Conservation (phyloP, 345 rosid genomes). For the Aquilaria malaccensis region DNA sequence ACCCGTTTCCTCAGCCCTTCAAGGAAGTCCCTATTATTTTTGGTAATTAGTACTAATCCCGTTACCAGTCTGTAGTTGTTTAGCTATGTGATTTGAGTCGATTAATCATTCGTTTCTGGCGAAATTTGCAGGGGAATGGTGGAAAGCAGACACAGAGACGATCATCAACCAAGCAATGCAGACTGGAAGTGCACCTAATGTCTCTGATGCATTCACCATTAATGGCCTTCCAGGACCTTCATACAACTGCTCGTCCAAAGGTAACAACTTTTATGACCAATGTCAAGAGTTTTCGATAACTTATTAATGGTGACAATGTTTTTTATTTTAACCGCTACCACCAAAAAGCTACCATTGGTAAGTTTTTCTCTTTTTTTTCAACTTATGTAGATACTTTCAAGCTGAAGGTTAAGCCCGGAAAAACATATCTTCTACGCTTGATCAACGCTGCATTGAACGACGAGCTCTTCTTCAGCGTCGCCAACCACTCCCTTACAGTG, state of each 20-base stretch:
- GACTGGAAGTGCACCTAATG: slow-evolving; percentile 43
- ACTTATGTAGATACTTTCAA: slow-evolving; percentile 39
- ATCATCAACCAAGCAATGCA: slow-evolving; percentile 38
- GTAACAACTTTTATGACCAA: slow-evolving; percentile 8
- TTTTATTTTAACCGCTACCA: too few species aligned
- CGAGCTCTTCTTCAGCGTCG: slow-evolving; percentile 23
- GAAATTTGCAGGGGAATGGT: slow-evolving; percentile 44
- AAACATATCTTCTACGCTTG: slow-evolving; percentile 22
- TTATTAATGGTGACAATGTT: too few species aligned
- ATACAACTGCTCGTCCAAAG: slow-evolving; percentile 38
- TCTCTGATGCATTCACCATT: slow-evolving; percentile 48
- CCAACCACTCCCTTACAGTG: slow-evolving; percentile 42
- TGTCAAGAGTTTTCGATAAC: too few species aligned
- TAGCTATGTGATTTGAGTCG: background rate
- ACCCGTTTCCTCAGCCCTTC: slow-evolving; percentile 41
- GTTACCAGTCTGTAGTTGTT: background rate
- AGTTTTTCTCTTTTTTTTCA: too few species aligned
- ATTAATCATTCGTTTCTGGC: slow-evolving; percentile 4
- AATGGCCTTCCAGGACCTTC: slow-evolving; percentile 55
- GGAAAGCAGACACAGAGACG: slow-evolving; percentile 45
- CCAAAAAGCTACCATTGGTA: too few species aligned
- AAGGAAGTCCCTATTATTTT: slow-evolving; percentile 29
- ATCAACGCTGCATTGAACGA: slow-evolving; percentile 28
- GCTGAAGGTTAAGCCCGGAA: slow-evolving; percentile 28
- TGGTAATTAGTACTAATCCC: slow-evolving; percentile 18